These are phyloP conservation scores for Ascochyta viciae-villosae DNA, from an alignment of 2,329 filamentous ascomycete genomes.

Conservation along the genomic window DNA sequence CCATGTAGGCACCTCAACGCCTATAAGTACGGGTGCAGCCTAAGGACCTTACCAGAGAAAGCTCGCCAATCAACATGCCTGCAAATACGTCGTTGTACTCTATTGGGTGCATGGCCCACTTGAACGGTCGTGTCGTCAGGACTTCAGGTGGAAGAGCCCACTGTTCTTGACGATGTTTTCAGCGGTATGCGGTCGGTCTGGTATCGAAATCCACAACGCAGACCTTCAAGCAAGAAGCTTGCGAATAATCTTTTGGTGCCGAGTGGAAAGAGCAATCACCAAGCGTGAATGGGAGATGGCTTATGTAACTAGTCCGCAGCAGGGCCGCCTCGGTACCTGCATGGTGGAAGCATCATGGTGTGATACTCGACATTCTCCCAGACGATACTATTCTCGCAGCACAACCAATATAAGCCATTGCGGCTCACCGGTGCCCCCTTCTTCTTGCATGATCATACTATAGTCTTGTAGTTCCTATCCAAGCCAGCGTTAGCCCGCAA, in stretches of 20 bases:
- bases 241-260: not conserved
- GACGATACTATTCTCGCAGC: slow-evolving; percentile 10
- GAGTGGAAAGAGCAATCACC: not conserved
- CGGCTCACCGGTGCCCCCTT: not conserved
- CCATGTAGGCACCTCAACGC: not conserved
- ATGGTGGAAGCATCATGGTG: slow-evolving; percentile 31
- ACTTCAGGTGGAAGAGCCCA: not conserved
- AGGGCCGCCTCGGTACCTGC: slow-evolving; percentile 5
- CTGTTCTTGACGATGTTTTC: not conserved
- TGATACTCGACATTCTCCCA: slow-evolving; percentile 32
- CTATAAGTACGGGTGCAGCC: not conserved
- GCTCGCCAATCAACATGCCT: not conserved
- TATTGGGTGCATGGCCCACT: not conserved
- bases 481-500: slow-evolving; percentile 29
- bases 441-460: slow-evolving; percentile 21
- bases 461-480: slow-evolving; percentile 18
- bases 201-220: not conserved
- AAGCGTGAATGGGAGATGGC: not conserved
- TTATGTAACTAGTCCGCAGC: slow-evolving; percentile 10
- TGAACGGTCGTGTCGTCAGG: not conserved
- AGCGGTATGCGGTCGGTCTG: not conserved
- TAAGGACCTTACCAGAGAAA: not conserved
- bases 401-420: slow-evolving; percentile 16
- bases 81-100: not conserved
- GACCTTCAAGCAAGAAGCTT: not conserved